Conservation (phyloP, 257 asterid genomes). For the Lithospermum erythrorhizon region DNA sequence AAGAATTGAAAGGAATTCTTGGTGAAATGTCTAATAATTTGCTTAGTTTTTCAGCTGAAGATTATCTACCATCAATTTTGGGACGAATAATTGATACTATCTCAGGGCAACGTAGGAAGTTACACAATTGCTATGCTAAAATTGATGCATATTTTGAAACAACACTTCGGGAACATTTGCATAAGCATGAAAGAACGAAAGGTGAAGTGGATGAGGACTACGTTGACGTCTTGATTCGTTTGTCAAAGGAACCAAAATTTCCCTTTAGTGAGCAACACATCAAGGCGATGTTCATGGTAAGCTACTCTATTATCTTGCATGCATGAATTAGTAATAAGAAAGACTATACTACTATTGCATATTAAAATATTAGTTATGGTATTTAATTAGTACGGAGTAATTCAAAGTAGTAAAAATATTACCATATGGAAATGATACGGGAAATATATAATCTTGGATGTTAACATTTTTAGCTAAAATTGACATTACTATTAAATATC, state of each 20-base stretch:
- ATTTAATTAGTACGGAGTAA: no score
- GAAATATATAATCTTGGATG: no score
- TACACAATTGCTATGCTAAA: not conserved
- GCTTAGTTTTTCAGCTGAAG: not conserved
- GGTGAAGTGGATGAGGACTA: not conserved
- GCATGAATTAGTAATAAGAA: not conserved
- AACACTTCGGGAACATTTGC: not conserved
- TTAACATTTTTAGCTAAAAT: no score
- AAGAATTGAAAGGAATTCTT: not conserved
- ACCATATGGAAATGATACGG: no score
- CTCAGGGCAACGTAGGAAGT: not conserved
- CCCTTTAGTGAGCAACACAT: not conserved
- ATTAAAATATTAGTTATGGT: no score
- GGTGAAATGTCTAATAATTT: not conserved
- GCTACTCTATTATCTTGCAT: not conserved
- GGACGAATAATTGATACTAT: not conserved
- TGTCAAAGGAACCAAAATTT: not conserved
- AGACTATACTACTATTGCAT: no score
- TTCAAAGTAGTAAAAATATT: no score
- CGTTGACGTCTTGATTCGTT: not conserved
- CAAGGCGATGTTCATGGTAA: not conserved
- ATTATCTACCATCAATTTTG: not conserved
- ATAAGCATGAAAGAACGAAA: not conserved
- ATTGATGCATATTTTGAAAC: not conserved
- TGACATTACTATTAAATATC: no score